phyloP scores from a whole-genome alignment of 2,329 filamentous ascomycete genomes.

The Xylaria sp. region DNA sequence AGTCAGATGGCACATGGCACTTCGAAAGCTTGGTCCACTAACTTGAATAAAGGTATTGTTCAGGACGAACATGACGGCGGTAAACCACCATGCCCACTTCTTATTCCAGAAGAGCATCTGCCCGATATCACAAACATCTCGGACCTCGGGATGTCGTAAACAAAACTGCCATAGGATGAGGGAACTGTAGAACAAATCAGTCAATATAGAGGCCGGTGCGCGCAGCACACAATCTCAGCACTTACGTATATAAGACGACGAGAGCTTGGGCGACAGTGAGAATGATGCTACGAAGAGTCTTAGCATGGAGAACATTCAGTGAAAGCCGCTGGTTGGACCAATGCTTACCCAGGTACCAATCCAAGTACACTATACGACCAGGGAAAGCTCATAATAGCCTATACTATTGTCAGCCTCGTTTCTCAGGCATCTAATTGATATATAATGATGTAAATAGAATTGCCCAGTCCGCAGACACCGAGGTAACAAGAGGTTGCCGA shows the following conservation, averaged over 20 bases:
- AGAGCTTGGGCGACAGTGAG: conserved; percentile 81
- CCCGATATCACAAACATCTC: conserved; percentile 95
- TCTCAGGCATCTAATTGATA: not conserved
- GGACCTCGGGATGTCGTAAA: conserved; percentile 87
- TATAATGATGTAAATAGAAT: not conserved
- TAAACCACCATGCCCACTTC: conserved; percentile 75
- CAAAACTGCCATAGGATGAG: conserved; percentile 75
- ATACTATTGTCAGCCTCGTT: conserved; percentile 27
- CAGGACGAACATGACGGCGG: conserved; percentile 87
- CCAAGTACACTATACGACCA: conserved; percentile 92
- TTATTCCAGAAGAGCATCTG: conserved; percentile 93
- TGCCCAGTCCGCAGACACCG: not conserved
- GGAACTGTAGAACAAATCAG: conserved; percentile 36
- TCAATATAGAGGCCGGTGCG: conserved; percentile 7
- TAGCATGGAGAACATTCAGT: conserved; percentile 30
- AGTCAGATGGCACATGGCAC: conserved; percentile 32
- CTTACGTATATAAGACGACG: conserved; percentile 84
- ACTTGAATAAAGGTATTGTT: conserved; percentile 94
- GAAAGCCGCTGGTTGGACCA: conserved; percentile 33
- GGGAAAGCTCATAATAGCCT: conserved; percentile 91
- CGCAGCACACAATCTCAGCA: conserved; percentile 47
- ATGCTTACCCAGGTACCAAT: conserved; percentile 77
- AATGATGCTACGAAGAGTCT: conserved; percentile 65
- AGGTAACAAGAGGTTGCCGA: too few species aligned
- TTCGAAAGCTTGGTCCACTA: conserved; percentile 33